Evolutionary conservation across 495 filamentous ascomycete species (phyloP).

Genomic region (Chaetomium cochliodes): DNA sequence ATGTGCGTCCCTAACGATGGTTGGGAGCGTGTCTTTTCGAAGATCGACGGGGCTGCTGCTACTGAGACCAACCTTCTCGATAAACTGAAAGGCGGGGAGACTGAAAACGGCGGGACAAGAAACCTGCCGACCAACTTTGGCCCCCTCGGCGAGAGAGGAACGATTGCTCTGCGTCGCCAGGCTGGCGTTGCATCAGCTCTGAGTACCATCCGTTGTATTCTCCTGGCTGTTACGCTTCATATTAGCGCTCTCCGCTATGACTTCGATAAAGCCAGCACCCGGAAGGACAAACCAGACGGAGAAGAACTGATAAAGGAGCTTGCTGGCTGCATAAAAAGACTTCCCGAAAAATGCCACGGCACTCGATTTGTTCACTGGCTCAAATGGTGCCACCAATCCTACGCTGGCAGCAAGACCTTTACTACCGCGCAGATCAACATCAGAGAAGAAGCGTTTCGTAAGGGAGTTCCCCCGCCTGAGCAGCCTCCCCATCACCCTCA

Average conservation of each 20-base stretch:
- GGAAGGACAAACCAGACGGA: neutral
- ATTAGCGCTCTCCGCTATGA: neutral
- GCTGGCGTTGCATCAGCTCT: neutral
- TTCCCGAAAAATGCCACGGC: neutral
- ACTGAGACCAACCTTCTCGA: neutral
- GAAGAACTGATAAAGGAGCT: neutral
- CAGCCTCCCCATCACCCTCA: neutral
- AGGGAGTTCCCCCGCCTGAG: neutral
- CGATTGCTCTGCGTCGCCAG: neutral
- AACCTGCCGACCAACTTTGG: neutral
- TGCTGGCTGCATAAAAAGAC: neutral
- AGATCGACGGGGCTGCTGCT: neutral
- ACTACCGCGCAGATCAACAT: neutral
- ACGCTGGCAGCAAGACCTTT: neutral
- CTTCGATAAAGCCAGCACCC: neutral
- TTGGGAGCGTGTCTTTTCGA: neutral
- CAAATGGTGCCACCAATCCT: neutral
- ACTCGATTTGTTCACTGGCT: neutral
- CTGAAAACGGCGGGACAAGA: too few species aligned
- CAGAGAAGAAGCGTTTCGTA: neutral
- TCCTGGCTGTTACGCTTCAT: neutral
- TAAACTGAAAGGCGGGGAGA: neutral
- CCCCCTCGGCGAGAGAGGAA: neutral
- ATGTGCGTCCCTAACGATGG: neutral
- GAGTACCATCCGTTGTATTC: neutral